Base-by-base conservation (phyloP, 1,284 basidiomycete genomes). In the Psilocybe mexicana region DNA sequence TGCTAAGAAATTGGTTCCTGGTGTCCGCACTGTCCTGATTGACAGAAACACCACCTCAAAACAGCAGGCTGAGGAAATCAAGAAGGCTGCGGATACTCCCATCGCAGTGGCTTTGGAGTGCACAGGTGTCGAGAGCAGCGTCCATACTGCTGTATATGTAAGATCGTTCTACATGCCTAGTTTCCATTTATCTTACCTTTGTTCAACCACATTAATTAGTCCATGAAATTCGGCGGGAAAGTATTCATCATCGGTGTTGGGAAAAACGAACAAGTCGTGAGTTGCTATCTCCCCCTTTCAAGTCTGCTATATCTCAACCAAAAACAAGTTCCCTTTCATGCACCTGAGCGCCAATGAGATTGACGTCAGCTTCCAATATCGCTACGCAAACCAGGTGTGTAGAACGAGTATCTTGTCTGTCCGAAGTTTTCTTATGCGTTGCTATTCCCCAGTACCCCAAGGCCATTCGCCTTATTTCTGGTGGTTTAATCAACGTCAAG, bases 1-100 rank as follows among this genome's bases (percentile, higher is more conserved):
- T 63, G 94, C 93, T 2, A 88, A 87, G 71, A 75, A 76, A 47
- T 84, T 94, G 62, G 88, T 91, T 18, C 91, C 92, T 28, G 85
- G 88, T 18, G 88, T 83, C 36, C 78, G 74, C 24, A 81, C 84
- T 6, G 74, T 86, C 23, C 71, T 83, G 23, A 80, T 86, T 55
- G 70, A 76, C 48, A 77, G 75, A 26, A 75, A 70, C 23, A 66
- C 69, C 10, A 74, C 73, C 0, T 61, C 79, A 2, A 79, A 82
- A 59, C 76, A 83, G 49, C 75, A 80, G 42, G 83, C 84, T 2
- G 74, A 72, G 40, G 73, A 72, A 54, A 78, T 87, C 60, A 83
- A 80, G 65, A 69, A 66, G 54, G 77, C 70, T 6, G 83, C 82
- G 47, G 80, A 72, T n/a, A 74, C 75, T 2, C 68, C 72, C 3